Base-by-base conservation (phyloP, 202 grass and related monocot genomes). In the Brachypodium distachyon region DNA sequence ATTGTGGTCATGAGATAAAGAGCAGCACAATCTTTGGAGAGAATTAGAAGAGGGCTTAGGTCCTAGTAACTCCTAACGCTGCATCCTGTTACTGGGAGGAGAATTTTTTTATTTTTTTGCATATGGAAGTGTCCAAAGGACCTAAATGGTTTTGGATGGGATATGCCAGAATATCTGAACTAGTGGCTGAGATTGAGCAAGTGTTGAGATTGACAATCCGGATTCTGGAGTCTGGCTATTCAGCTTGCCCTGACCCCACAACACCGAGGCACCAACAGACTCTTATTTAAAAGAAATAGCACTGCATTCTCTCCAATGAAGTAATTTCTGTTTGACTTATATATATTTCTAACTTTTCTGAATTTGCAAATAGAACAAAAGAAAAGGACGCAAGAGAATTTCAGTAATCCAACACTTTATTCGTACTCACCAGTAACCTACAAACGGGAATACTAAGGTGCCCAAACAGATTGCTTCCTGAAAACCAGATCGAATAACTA, bases 141-240 rank as follows among this genome's bases (percentile, higher is more conserved):
- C 72, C 47, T 63, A 67, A 75, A 60, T 75, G 63, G 66, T 42
- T 85, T 82, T 42, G 79, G 88, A 84, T 86, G 22, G 83, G 84
- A 64, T 80, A 81, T n/a, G 41, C 77, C 47, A 40, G 77, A 60
- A 82, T 89, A 83, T 93, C 86, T 77, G 41, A 93, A 90, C 72
- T 66, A 54, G 91, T 94, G 94, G 91, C 86, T 80, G 88, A 86
- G 88, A 79, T 82, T 90, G 38, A 80, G 54, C 70, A 77, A 67
- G 61, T 1, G 44, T 9, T 79, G 49, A 71, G 52, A 62, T 74
- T 51, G 82, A 69, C 69, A 88, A 74, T 92, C 74, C 86, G 69
- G 73, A 86, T 80, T 80, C 67, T 86, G 82, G 41, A 43, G 63
- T 67, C 40, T 46, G 64, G 64, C 40, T 67, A 11, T 83, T 75